Percentiles rank a stretch among this genome's conserved stretches.
phyloP scores from a whole-genome alignment of 1,139 yeast genomes.

The Geotrichum phurueaensis region DNA sequence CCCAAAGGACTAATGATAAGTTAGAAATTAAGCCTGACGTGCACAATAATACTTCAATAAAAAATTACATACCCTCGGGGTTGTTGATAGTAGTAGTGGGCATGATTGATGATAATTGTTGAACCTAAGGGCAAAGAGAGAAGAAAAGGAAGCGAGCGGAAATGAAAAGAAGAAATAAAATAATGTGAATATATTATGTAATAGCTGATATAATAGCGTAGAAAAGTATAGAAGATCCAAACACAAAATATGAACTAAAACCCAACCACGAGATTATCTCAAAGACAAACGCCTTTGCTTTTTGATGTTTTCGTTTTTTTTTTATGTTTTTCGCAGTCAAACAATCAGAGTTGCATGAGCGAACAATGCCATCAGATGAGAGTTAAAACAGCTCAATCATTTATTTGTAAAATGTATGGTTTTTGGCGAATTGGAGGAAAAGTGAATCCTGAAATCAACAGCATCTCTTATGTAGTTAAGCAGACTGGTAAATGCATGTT shows the following conservation, averaged over 20 bases:
- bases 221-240: neutral
- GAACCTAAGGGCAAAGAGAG: neutral
- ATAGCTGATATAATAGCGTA: neutral
- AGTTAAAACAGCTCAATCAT: too few species aligned
- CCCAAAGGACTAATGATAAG: conserved; percentile 64
- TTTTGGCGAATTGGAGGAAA: too few species aligned
- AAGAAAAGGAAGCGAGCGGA: neutral
- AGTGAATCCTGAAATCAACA: too few species aligned
- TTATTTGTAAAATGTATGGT: too few species aligned
- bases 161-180: neutral
- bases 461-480: too few species aligned
- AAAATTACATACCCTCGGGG: neutral
- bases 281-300: too few species aligned
- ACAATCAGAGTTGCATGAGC: too few species aligned
- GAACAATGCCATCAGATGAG: too few species aligned
- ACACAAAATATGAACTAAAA: neutral
- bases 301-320: neutral
- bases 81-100: neutral
- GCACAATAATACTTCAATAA: neutral
- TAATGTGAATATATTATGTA: neutral
- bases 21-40: neutral
- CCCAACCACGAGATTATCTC: too few species aligned
- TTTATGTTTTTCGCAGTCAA: too few species aligned
- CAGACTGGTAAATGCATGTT: too few species aligned
- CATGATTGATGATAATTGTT: neutral